These are phyloP conservation scores for Erysimum cheiri DNA, from an alignment of 441 rosid species.

Conservation along the genomic window DNA sequence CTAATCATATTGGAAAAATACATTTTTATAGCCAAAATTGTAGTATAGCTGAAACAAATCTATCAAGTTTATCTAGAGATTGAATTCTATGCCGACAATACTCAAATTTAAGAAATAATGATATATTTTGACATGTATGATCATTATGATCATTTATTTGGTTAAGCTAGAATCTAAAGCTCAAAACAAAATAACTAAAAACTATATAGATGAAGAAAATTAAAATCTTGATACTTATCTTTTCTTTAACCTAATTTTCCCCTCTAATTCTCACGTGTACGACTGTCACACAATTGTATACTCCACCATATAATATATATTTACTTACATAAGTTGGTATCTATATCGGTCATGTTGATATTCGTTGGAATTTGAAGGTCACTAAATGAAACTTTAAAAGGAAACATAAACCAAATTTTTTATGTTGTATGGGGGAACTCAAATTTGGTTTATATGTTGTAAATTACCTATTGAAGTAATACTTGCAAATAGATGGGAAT, in stretches of 20 bases:
- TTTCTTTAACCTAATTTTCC: neutral
- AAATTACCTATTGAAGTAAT: neutral
- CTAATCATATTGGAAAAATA: neutral
- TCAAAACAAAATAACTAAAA: neutral
- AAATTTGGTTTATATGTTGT: neutral
- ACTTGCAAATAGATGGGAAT: too few relatives aligned
- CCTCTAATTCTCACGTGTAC: conserved; percentile 31
- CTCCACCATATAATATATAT: neutral
- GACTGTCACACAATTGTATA: conserved; percentile 8
- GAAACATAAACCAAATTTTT: neutral
- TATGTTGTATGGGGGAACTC: neutral
- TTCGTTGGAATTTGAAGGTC: neutral
- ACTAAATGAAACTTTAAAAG: neutral
- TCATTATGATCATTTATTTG: neutral
- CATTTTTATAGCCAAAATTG: too few relatives aligned
- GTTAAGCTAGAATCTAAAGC: neutral
- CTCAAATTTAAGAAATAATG: too few relatives aligned
- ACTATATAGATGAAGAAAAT: neutral
- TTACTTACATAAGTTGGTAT: neutral
- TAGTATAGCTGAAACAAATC: neutral
- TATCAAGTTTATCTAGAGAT: too few relatives aligned
- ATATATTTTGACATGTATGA: neutral
- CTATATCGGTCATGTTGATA: neutral
- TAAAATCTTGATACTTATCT: neutral
- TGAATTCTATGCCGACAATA: too few relatives aligned